Percentiles rank a stretch among this genome's conserved stretches.
Evolutionary conservation across 2,329 filamentous ascomycete species (phyloP).

Genomic region (Botrytis porri): DNA sequence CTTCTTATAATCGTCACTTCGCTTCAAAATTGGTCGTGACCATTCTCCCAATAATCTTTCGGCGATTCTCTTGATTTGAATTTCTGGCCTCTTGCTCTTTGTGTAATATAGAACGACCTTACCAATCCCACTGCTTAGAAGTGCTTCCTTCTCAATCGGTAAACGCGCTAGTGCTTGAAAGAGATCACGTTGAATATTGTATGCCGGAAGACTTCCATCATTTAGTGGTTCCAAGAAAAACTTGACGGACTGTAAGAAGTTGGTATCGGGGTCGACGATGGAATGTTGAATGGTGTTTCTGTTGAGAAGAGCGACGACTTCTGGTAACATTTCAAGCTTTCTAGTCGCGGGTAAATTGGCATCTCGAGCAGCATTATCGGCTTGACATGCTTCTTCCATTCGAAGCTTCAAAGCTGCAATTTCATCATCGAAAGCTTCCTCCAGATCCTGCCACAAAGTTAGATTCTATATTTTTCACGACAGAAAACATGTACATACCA

Average conservation of each 20-base stretch:
- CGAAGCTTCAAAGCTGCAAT: conserved; percentile 82
- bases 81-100: conserved; percentile 85
- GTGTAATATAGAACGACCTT: conserved; percentile 98
- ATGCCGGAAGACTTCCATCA: conserved; percentile 90
- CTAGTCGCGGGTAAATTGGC: conserved; percentile 78
- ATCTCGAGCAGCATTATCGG: conserved; percentile 79
- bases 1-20: conserved; percentile 93
- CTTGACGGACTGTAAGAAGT: conserved; percentile 89
- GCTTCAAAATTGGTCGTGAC: conserved; percentile 90
- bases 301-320: conserved; percentile 84
- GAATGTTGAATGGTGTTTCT: conserved; percentile 82
- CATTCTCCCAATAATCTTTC: conserved; percentile 92
- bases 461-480: conserved; percentile 21
- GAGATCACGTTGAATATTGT: conserved; percentile 94
- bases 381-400: conserved; percentile 87
- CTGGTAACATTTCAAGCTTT: conserved; percentile 90
- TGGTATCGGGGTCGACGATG: conserved; percentile 90
- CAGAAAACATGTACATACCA: conserved; percentile 56
- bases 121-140: conserved; percentile 89
- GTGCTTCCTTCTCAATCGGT: conserved; percentile 84
- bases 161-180: conserved; percentile 77
- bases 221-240: conserved; percentile 96
- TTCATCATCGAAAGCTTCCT: conserved; percentile 84
- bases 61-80: conserved; percentile 87
- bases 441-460: conserved; percentile 64